A percentile compares a stretch with the other conserved stretches of the same genome.
Conservation (phyloP, 768 basidiomycete genomes). For the Lentinula edodes region DNA sequence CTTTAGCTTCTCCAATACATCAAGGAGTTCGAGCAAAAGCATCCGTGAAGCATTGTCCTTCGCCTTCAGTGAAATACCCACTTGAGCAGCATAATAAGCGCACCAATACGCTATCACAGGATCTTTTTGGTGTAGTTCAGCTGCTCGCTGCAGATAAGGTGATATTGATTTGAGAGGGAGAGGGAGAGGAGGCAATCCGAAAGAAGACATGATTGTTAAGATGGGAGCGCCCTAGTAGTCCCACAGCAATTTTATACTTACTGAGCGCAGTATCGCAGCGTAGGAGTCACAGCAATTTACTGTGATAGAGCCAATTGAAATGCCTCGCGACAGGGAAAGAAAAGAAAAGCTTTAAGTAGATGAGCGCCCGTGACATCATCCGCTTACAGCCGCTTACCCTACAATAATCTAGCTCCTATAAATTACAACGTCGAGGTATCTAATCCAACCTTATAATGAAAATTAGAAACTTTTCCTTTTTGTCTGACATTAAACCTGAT, state of each 20-base stretch:
- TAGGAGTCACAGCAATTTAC: neutral
- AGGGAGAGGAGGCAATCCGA: slow-evolving; percentile 53
- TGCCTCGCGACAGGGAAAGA: neutral
- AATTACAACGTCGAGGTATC: too few species aligned
- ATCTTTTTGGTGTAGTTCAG: slow-evolving; percentile 79
- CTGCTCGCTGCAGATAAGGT: slow-evolving; percentile 85
- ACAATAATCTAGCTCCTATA: too few species aligned
- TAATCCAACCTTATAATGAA: too few species aligned
- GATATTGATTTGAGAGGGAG: slow-evolving; percentile 59
- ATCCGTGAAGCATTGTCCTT: slow-evolving; percentile 59
- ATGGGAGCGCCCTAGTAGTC: neutral
- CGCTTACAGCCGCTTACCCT: neutral
- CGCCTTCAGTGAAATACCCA: slow-evolving; percentile 71
- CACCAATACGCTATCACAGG: slow-evolving; percentile 95
- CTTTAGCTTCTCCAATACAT: slow-evolving; percentile 78
- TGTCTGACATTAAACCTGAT: too few species aligned
- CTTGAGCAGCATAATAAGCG: slow-evolving; percentile 88
- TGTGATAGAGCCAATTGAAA: neutral
- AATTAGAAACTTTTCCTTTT: too few species aligned
- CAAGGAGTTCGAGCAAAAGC: slow-evolving; percentile 71
- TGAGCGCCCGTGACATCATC: neutral
- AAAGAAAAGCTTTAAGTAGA: neutral
- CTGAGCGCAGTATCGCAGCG: neutral
- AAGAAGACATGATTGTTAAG: slow-evolving; percentile 22
- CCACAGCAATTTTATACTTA: neutral